Evolutionary conservation across 345 rosid genomes (phyloP).

Genomic region (Euphorbia peplus): DNA sequence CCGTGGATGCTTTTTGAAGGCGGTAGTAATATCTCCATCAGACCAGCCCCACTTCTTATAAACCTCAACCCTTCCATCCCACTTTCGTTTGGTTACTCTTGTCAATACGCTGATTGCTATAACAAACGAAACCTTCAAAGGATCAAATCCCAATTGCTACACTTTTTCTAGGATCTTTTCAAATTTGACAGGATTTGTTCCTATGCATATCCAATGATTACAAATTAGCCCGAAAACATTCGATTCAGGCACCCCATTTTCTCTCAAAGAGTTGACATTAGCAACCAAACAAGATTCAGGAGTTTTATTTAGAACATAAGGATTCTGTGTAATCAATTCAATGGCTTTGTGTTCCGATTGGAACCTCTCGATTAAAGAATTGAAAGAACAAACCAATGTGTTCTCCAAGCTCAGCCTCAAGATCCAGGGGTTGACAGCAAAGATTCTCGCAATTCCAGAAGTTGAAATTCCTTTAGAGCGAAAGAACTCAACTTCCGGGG

Average conservation of each 20-base stretch:
- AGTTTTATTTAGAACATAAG: background rate
- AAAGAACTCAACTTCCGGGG: slow-evolving; percentile 31
- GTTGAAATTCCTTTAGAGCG: slow-evolving; percentile 17
- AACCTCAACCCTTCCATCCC: slow-evolving; percentile 39
- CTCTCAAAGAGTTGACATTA: slow-evolving; percentile 1
- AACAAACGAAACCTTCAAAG: too few species aligned
- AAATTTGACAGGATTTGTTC: background rate
- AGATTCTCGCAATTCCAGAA: background rate
- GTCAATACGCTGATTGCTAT: background rate
- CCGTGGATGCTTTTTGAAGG: slow-evolving; percentile 42
- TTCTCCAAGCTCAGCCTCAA: slow-evolving; percentile 11
- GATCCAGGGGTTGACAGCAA: background rate
- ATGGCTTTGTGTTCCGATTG: slow-evolving; percentile 5
- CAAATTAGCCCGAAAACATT: background rate
- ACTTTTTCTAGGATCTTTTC: too few species aligned
- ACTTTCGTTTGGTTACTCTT: slow-evolving; percentile 30
- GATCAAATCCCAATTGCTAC: slow-evolving; percentile 33
- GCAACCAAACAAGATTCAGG: background rate
- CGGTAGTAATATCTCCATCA: slow-evolving; percentile 31
- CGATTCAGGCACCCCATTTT: slow-evolving; percentile 16
- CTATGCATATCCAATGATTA: background rate
- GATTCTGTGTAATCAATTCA: background rate
- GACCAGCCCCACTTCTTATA: slow-evolving; percentile 56
- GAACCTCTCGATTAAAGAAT: slow-evolving; percentile 6
- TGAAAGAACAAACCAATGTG: slow-evolving; percentile 11